These are phyloP conservation scores for Juglanconis oblonga DNA, from an alignment of 2,329 filamentous ascomycete genomes.

Conservation along the genomic window DNA sequence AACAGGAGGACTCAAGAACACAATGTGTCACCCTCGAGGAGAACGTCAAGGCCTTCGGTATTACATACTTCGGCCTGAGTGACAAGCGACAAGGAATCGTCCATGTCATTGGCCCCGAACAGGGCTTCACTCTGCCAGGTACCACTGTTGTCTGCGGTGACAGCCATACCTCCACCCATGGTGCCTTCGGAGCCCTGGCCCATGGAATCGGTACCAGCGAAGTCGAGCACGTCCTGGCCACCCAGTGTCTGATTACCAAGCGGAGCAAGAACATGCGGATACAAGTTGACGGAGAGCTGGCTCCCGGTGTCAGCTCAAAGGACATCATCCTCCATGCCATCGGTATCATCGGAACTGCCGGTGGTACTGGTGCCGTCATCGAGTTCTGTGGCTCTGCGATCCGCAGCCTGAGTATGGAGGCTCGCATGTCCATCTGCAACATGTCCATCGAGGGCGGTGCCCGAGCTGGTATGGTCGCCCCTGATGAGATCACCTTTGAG, in stretches of 20 bases:
- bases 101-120: constrained; percentile 96
- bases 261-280: constrained; percentile 99
- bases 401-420: constrained; percentile 86
- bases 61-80: constrained; percentile 95
- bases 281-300: constrained; percentile 86
- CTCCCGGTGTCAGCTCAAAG: constrained; percentile 91
- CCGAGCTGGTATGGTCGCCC: constrained; percentile 93
- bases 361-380: constrained; percentile 90
- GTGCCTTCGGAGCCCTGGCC: constrained; percentile 89
- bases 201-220: constrained; percentile 98
- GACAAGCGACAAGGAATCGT: constrained; percentile 98
- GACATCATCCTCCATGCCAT: constrained; percentile 93
- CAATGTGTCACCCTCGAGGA: constrained; percentile 96
- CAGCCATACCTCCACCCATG: constrained; percentile 96
- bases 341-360: constrained; percentile 89
- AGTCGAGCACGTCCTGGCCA: constrained; percentile 96
- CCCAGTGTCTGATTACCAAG: constrained; percentile 91
- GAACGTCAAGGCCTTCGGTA: constrained; percentile 92
- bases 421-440: constrained; percentile 98
- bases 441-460: constrained; percentile 98
- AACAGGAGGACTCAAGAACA: constrained; percentile 87
- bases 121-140: constrained; percentile 95
- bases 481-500: constrained; percentile 89
- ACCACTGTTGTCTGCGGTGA: constrained; percentile 98
- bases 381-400: constrained; percentile 98